Percentiles rank a stretch among this genome's conserved stretches.
phyloP scores from a whole-genome alignment of 345 rosid genomes.

The Orychophragmus violaceus region DNA sequence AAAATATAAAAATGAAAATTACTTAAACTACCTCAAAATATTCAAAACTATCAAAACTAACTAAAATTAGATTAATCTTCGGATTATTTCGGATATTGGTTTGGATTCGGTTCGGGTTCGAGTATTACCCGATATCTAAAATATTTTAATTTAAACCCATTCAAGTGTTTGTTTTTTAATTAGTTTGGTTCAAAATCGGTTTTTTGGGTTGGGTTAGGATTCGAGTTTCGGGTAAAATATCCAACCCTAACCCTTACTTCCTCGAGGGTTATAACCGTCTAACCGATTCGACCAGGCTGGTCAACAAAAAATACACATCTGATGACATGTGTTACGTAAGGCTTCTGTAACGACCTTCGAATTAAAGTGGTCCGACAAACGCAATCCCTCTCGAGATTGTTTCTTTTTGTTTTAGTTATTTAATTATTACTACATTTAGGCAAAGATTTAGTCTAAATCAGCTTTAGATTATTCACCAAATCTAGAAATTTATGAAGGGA shows the following conservation, averaged over 20 bases:
- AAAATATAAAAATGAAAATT: no score
- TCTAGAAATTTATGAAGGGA: slow-evolving; percentile 21
- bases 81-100: no score
- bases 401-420: not conserved
- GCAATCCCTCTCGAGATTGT: slow-evolving; percentile 22
- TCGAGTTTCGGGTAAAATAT: no score
- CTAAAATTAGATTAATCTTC: no score
- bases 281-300: slow-evolving; percentile 6
- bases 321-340: slow-evolving; percentile 28
- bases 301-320: slow-evolving; percentile 17
- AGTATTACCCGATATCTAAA: no score
- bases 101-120: no score
- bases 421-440: slow-evolving; percentile 6
- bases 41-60: no score
- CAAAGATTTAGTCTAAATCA: not conserved
- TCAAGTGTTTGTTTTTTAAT: no score
- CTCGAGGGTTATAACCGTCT: slow-evolving; percentile 5
- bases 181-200: no score
- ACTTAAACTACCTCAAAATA: no score
- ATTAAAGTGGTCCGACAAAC: slow-evolving; percentile 23
- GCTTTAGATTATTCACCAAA: slow-evolving; percentile 22
- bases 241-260: not conserved
- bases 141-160: no score
- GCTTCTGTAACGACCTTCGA: slow-evolving; percentile 20
- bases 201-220: no score